Percentiles rank a stretch among this genome's conserved stretches.
phyloP scores from a whole-genome alignment of 306 rosid genomes.

The apple (Malus domestica) region DNA sequence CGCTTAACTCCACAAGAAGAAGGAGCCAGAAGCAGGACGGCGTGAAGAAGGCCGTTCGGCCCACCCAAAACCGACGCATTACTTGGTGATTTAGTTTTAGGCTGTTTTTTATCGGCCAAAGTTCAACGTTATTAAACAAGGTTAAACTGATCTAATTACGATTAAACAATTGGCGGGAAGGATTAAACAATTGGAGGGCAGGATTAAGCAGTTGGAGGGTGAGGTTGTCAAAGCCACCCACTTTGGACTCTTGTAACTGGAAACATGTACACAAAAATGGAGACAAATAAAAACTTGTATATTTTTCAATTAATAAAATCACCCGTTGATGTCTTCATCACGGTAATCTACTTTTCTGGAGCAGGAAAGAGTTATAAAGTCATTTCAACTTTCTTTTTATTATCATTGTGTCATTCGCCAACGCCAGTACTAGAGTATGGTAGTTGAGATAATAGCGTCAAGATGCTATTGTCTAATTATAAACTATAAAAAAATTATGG shows the following conservation, averaged over 20 bases:
- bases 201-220: neutral
- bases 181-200: neutral
- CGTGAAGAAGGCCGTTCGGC: constrained; percentile 23
- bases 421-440: no score
- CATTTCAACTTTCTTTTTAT: rapidly evolving
- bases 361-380: no score
- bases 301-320: no score
- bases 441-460: no score
- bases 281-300: no score
- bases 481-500: no score
- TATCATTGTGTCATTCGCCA: no score
- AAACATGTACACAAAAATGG: no score
- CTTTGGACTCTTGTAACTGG: neutral
- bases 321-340: no score
- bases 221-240: neutral
- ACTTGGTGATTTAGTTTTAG: neutral
- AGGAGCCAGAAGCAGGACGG: neutral
- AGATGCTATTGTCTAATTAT: no score
- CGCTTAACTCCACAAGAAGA: neutral
- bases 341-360: no score
- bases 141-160: neutral
- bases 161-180: constrained; percentile 5
- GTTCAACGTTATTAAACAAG: no score
- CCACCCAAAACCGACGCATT: neutral
- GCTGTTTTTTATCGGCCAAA: neutral